phyloP scores from a whole-genome alignment of 225 moss, liverwort and hornwort species.

The Pseudisothecium myosuroides region DNA sequence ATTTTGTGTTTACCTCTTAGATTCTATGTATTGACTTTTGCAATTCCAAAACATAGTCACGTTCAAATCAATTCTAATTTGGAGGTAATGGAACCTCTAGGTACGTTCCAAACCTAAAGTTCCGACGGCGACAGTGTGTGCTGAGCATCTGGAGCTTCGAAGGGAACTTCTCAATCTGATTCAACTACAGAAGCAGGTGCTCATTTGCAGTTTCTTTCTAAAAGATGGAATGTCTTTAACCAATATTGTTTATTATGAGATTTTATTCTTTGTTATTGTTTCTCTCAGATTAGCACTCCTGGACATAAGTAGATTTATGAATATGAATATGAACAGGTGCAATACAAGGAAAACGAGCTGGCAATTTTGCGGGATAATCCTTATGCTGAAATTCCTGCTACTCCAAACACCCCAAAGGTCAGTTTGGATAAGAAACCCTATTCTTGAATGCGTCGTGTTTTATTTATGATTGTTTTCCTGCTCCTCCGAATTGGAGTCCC shows the following conservation, averaged over 20 bases:
- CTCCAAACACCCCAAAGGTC: slow-evolving; percentile 97
- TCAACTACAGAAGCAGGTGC: slow-evolving; percentile 88
- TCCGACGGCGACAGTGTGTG: slow-evolving; percentile 66
- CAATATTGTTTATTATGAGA: background rate
- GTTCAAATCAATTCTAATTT: background rate
- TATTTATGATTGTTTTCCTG: background rate
- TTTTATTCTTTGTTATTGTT: background rate
- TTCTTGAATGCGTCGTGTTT: background rate
- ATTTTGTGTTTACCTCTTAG: background rate
- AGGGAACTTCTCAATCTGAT: slow-evolving; percentile 66
- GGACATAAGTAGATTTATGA: background rate
- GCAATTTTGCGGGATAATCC: slow-evolving; percentile 79
- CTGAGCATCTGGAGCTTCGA: slow-evolving; percentile 88
- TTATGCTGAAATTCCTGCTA: slow-evolving; percentile 77
- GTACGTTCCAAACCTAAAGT: slow-evolving; percentile 84
- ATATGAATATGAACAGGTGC: slow-evolving; percentile 35
- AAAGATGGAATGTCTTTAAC: background rate
- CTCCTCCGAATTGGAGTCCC: background rate
- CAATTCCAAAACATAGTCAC: background rate
- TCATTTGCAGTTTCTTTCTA: background rate
- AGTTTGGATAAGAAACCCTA: background rate
- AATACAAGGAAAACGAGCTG: slow-evolving; percentile 68
- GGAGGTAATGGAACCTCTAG: slow-evolving; percentile 14
- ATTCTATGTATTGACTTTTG: background rate
- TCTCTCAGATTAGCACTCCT: background rate